Conservation (phyloP, 2,329 filamentous ascomycete species). For the Sodiomyces alkalinus region DNA sequence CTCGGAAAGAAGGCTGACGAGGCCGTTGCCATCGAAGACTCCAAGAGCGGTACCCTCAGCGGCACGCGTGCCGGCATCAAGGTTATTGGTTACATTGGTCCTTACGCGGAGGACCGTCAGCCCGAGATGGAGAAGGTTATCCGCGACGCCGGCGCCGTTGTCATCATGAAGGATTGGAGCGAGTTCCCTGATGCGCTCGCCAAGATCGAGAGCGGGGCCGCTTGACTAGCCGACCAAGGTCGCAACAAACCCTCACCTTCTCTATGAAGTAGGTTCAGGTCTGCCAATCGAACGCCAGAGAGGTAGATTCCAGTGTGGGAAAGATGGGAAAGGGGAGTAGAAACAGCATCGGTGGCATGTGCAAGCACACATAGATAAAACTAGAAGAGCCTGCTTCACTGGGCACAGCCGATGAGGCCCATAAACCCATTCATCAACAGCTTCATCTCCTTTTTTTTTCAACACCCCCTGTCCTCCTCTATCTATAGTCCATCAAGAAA, state of each 20-base stretch:
- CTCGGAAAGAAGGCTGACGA: slow-evolving; percentile 57
- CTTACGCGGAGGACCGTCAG: slow-evolving; percentile 48
- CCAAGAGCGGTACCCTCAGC: slow-evolving; percentile 68
- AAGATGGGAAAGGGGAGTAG: not conserved
- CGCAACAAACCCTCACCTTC: slow-evolving; percentile 4
- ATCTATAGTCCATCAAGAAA: slow-evolving; percentile 60
- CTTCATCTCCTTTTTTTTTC: slow-evolving; percentile 16
- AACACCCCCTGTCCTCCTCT: no score
- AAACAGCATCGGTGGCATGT: not conserved
- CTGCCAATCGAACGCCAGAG: not conserved
- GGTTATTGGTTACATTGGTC: slow-evolving; percentile 73
- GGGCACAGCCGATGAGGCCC: not conserved
- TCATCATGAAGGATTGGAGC: slow-evolving; percentile 46
- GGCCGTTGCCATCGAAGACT: slow-evolving; percentile 75
- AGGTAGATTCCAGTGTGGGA: not conserved
- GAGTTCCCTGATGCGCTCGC: slow-evolving; percentile 34
- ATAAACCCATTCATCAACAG: not conserved
- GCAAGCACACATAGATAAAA: no score
- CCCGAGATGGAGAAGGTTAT: slow-evolving; percentile 50
- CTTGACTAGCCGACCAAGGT: slow-evolving; percentile 9
- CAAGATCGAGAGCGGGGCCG: slow-evolving; percentile 19
- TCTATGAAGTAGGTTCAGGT: slow-evolving; percentile 3
- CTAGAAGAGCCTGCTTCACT: not conserved
- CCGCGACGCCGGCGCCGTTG: slow-evolving; percentile 42
- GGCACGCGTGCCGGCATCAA: slow-evolving; percentile 61